Base-by-base conservation (phyloP, 1,284 basidiomycete species). In the Ganoderma lucidum region DNA sequence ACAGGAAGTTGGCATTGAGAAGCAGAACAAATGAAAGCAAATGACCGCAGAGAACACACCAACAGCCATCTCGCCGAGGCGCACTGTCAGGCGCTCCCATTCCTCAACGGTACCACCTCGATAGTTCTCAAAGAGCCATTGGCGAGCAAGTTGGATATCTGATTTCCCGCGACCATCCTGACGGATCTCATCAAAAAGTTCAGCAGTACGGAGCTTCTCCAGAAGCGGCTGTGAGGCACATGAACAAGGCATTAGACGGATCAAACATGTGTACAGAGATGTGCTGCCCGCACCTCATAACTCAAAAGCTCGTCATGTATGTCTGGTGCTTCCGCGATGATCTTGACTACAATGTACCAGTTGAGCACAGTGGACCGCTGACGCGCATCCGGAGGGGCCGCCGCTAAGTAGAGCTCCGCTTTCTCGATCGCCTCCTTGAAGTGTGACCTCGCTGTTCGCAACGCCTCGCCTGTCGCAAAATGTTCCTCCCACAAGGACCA, bases 71-170 rank as follows among this genome's bases (percentile, higher is more conserved):
- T 55, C 30, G 53, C 53, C 53, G 6, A 32, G 53, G 30, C 53
- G 53, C 53, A 32, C 53, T 30, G 17, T 32, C 14, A 55, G 53
- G 6, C 53, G 53, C 15, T 55, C 53, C 53, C 53, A 55, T 32
- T 15, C 14, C 30, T 15, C 2, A 30, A 55, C 15, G 14, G 14
- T 14, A 6, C 15, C 30, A 19, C 15, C 23, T 1, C 30, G 30
- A 55, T 55, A 55, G 30, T 19, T 55, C 30, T 55, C 53, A 32
- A 55, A 55, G 14, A 55, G 53, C 53, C 53, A 55, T 32, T 32
- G 15, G 30, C 53, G 53, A 30, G 30, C 53, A 32, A 55, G 30
- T 32, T 32, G 30, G 15, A 30, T 30, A 6, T 55, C 53, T 5
- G 15, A 32, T 32, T 55, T 32, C 10, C 15, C 30, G 28, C 10